Percentiles rank a stretch among this genome's conserved stretches.
These are phyloP conservation scores for Dacryopinax primogenitus DNA, from an alignment of 768 basidiomycete species.

Conservation along the genomic window DNA sequence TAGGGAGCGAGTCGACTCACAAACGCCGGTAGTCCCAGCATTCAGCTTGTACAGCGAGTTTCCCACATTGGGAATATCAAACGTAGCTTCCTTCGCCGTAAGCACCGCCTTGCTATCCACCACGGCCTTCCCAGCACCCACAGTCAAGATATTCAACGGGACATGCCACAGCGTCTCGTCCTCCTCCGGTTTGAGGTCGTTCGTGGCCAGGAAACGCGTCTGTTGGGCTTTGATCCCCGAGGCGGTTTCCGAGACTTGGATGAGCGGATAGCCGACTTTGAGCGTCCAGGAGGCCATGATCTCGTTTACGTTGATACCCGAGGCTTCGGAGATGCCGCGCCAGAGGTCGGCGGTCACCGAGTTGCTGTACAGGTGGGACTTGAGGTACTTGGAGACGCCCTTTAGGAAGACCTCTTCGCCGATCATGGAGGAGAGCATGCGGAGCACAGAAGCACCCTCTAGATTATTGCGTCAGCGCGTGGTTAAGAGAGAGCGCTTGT, in stretches of 20 bases:
- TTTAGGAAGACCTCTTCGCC: constrained; percentile 80
- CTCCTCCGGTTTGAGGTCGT: constrained; percentile 61
- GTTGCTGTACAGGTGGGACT: constrained; percentile 73
- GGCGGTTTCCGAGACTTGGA: constrained; percentile 60
- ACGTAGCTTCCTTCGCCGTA: constrained; percentile 48
- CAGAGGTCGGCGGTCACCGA: constrained; percentile 77
- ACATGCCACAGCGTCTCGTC: constrained; percentile 85
- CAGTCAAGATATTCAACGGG: constrained; percentile 60
- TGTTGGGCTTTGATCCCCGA: constrained; percentile 59
- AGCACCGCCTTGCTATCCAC: constrained; percentile 56
- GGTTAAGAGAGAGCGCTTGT: constrained; percentile 45
- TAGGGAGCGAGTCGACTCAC: constrained; percentile 34
- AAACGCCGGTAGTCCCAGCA: constrained; percentile 76
- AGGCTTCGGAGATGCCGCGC: constrained; percentile 67
- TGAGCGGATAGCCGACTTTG: constrained; percentile 77
- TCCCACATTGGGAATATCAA: constrained; percentile 54
- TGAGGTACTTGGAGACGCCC: constrained; percentile 84
- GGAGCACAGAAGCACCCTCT: constrained; percentile 51
- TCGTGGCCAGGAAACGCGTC: constrained; percentile 84
- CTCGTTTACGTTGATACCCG: constrained; percentile 54
- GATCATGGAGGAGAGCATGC: constrained; percentile 81
- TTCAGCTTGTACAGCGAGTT: constrained; percentile 75
- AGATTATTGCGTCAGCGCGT: neutral
- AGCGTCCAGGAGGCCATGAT: constrained; percentile 90
- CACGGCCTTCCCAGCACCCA: constrained; percentile 43